Evolutionary conservation across 805 yeast species (phyloP), one percentile per base, ranked within the genome.

Genomic region (Lipomyces lipofer): DNA sequence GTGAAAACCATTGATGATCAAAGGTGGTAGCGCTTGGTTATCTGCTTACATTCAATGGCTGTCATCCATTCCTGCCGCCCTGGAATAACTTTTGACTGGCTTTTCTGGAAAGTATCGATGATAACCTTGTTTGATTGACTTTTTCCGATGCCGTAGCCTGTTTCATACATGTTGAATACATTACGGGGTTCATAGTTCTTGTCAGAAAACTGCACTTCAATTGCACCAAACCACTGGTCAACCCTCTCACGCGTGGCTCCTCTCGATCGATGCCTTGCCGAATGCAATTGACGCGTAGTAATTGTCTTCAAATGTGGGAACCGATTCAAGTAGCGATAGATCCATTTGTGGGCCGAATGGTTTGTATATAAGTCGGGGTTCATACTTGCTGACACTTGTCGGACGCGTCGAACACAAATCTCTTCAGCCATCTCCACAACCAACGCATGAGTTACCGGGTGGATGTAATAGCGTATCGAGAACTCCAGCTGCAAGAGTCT

Each of bases 1-100:
- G n/a, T n/a, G n/a, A n/a, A n/a, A n/a, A n/a, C n/a, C n/a, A n/a
- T 35, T 35, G 39, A 35, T 35, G 19, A 35, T 35, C 39, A 35
- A 15, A 15, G 21, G 39, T 35, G 39, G 39, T 35, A 15, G 39
- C n/a, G n/a, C n/a, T n/a, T n/a, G n/a, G n/a, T n/a, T n/a, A n/a
- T n/a, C n/a, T n/a, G n/a, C n/a, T n/a, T 32, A 4, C 39, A 35
- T 35, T 35, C 39, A 17, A 35, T 35, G 39, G 39, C 24, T 9
- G 24, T 35, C 39, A 35, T 35, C 39, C 39, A 35, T 10, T 35
- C 22, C 39, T 35, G 39, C 15, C 19, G 22, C 2, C 39, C 39
- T 15, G 39, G 39, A 35, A 35, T 35, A 17, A 35, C 39, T 9
- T 35, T n/a, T 32, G n/a, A 32, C 36, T 32, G 36, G 36, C 36